These are phyloP conservation scores for Hyaloscypha bicolor DNA, from an alignment of 495 filamentous ascomycete genomes.

Conservation along the genomic window DNA sequence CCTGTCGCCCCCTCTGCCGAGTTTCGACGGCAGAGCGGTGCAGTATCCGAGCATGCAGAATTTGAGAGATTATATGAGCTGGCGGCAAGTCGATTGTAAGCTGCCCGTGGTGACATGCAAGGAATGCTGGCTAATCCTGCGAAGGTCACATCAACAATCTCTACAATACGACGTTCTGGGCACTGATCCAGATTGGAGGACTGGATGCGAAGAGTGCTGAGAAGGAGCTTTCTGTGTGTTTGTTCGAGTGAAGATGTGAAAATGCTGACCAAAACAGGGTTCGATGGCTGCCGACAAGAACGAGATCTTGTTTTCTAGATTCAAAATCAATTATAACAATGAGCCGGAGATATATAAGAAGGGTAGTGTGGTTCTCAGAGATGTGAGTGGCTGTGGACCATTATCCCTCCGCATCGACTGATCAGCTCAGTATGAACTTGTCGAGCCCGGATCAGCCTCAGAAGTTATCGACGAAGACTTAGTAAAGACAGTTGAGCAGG, in stretches of 20 bases:
- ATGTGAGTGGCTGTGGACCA: slow-evolving; percentile 59
- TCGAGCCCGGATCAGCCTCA: slow-evolving; percentile 42
- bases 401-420: slow-evolving; percentile 11
- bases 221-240: slow-evolving; percentile 66
- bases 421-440: slow-evolving; percentile 52
- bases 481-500: slow-evolving; percentile 35
- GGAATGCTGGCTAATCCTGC: neutral
- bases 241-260: neutral
- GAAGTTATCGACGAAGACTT: slow-evolving; percentile 28
- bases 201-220: slow-evolving; percentile 79
- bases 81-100: slow-evolving; percentile 95
- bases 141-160: slow-evolving; percentile 96
- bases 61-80: slow-evolving; percentile 91
- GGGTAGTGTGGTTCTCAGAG: slow-evolving; percentile 84
- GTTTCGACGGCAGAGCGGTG: slow-evolving; percentile 90
- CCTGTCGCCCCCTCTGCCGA: slow-evolving; percentile 75
- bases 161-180: slow-evolving; percentile 97
- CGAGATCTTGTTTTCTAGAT: slow-evolving; percentile 88
- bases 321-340: slow-evolving; percentile 96
- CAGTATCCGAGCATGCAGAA: slow-evolving; percentile 78
- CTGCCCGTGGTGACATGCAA: slow-evolving; percentile 2
- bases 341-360: slow-evolving; percentile 92
- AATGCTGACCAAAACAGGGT: neutral
- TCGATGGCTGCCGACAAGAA: slow-evolving; percentile 67
- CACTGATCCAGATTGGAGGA: slow-evolving; percentile 74